phyloP scores from a whole-genome alignment of 495 filamentous ascomycete species.

The Penicillium egyptiacum region DNA sequence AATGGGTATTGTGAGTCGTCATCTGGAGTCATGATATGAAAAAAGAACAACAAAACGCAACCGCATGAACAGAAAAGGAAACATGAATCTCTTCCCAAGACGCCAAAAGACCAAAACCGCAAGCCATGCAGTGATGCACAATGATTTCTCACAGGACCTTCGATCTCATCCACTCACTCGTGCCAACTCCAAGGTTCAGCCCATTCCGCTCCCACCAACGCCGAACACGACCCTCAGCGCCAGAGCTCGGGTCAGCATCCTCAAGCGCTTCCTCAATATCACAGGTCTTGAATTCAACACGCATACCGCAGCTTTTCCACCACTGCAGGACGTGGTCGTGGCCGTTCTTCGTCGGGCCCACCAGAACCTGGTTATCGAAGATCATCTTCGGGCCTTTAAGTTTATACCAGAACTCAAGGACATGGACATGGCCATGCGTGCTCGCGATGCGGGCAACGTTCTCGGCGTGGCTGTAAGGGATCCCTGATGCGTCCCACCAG shows the following conservation, averaged over 20 bases:
- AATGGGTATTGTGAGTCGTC: constrained; percentile 33
- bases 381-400: constrained; percentile 79
- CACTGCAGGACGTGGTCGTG: constrained; percentile 83
- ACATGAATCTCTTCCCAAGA: constrained; percentile 4
- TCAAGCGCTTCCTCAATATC: constrained; percentile 94
- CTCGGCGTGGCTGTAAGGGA: constrained; percentile 71
- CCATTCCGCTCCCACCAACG: constrained; percentile 92
- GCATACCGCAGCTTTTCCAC: constrained; percentile 77
- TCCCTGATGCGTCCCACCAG: constrained; percentile 80
- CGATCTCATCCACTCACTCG: constrained; percentile 91
- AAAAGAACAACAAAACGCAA: constrained; percentile 9
- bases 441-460: constrained; percentile 79
- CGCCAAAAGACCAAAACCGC: constrained; percentile 10
- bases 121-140: constrained; percentile 10
- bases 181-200: constrained; percentile 79
- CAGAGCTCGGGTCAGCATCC: constrained; percentile 67
- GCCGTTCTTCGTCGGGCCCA: constrained; percentile 83
- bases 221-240: constrained; percentile 64
- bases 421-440: constrained; percentile 79
- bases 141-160: constrained; percentile 53
- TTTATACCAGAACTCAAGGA: constrained; percentile 78
- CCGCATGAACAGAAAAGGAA: neutral
- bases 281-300: constrained; percentile 90
- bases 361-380: constrained; percentile 85
- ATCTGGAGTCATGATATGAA: constrained; percentile 23